phyloP scores from a whole-genome alignment of 192 early-diverging fungal genomes.

The Backusella australiensis region DNA sequence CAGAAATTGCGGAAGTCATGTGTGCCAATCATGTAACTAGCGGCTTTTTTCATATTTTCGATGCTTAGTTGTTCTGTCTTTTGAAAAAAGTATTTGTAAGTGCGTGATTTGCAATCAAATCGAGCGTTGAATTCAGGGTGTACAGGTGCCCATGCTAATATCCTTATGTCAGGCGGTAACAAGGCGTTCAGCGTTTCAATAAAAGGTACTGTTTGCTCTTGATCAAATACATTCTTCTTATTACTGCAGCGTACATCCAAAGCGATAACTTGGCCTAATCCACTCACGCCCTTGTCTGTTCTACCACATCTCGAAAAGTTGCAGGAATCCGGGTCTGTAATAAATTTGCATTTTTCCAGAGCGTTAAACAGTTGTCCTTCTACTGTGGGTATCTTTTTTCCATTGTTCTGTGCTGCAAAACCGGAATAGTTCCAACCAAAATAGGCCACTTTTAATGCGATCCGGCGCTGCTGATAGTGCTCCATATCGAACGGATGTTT shows the following conservation, averaged over 20 bases:
- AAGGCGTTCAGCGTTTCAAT: conserved; percentile 76
- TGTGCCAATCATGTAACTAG: conserved; percentile 66
- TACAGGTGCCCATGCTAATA: conserved; percentile 90
- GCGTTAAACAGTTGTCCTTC: conserved; percentile 85
- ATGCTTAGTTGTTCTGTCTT: conserved; percentile 64
- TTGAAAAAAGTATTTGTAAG: conserved; percentile 92
- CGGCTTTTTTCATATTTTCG: conserved; percentile 72
- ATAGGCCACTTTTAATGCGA: conserved; percentile 89
- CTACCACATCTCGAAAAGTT: conserved; percentile 82
- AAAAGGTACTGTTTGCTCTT: conserved; percentile 57
- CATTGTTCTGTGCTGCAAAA: conserved; percentile 69
- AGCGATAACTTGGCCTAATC: conserved; percentile 85
- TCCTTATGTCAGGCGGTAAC: conserved; percentile 83
- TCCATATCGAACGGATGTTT: conserved; percentile 69
- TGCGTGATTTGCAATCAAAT: conserved; percentile 78
- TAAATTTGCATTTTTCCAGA: conserved; percentile 71
- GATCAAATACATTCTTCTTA: neutral
- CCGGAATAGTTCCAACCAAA: conserved; percentile 89
- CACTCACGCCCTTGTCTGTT: conserved; percentile 87
- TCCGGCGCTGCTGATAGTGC: conserved; percentile 68
- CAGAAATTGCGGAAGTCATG: conserved; percentile 98
- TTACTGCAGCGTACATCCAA: conserved; percentile 62
- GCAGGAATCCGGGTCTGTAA: conserved; percentile 63
- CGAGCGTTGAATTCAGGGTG: conserved; percentile 75
- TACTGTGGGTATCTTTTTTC: conserved; percentile 62